A percentile compares a stretch with the other conserved stretches of the same genome.
These are phyloP conservation scores for Aureobasidium lini DNA, from an alignment of 2,329 filamentous ascomycete genomes.

Conservation along the genomic window DNA sequence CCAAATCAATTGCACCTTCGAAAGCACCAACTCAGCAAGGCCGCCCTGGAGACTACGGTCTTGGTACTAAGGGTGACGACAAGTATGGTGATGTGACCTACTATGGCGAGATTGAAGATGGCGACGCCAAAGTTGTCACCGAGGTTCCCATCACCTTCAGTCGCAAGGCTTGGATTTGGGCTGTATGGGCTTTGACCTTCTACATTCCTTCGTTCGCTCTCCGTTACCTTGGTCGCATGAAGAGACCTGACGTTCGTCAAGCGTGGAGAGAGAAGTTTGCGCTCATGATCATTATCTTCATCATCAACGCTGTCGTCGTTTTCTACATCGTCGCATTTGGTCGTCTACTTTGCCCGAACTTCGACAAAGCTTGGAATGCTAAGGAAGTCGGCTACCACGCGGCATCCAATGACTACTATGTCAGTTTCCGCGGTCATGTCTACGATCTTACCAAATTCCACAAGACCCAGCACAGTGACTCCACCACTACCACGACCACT, in stretches of 20 bases:
- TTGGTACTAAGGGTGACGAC: slow-evolving; percentile 78
- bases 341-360: slow-evolving; percentile 78
- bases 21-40: slow-evolving; percentile 48
- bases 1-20: slow-evolving; percentile 49
- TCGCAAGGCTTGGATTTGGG: slow-evolving; percentile 69
- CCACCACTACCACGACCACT: slow-evolving; percentile 49
- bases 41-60: slow-evolving; percentile 71
- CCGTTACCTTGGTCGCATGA: slow-evolving; percentile 83
- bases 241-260: slow-evolving; percentile 90
- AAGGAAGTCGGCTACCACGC: slow-evolving; percentile 64
- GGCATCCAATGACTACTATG: slow-evolving; percentile 71
- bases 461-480: slow-evolving; percentile 76
- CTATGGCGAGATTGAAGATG: slow-evolving; percentile 69
- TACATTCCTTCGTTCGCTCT: slow-evolving; percentile 88
- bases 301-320: slow-evolving; percentile 73
- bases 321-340: slow-evolving; percentile 93
- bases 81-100: slow-evolving; percentile 61
- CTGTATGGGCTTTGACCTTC: slow-evolving; percentile 84
- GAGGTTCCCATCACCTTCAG: slow-evolving; percentile 55
- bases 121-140: slow-evolving; percentile 67
- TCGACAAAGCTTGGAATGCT: slow-evolving; percentile 76
- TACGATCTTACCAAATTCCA: slow-evolving; percentile 92
- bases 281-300: slow-evolving; percentile 67
- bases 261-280: slow-evolving; percentile 96
- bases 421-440: slow-evolving; percentile 78